Evolutionary conservation across 768 basidiomycete species (phyloP), one percentile per base, ranked within the genome.

Genomic region (Boletus rubescentipes): DNA sequence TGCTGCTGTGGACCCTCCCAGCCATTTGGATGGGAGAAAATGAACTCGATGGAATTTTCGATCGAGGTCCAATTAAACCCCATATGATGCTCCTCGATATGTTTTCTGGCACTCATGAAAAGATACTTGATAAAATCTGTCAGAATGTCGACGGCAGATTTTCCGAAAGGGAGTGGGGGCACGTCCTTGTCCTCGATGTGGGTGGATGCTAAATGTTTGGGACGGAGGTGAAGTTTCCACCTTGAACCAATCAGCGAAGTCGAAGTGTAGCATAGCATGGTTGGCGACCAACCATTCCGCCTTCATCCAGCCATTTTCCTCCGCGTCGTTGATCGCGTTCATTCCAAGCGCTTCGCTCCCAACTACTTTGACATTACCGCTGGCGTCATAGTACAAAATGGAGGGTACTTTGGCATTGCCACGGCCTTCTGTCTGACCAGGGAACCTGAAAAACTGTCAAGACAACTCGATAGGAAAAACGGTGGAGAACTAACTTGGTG

Each of bases 11-110:
- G 35, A 9, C 57, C 56, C 16, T 67, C 67, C 67, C 68, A 69
- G 9, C 68, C 67, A 10, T 69, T 69, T 4, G 68, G 69, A 51
- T 62, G 60, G 3, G 66, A 60, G 18, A 68, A 57, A 4, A 70
- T 18, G 26, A 62, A 64, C 18, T 62, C 58, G 29, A 59, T 58
- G 20, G 46, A 42, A 16, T 55, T 38, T 14, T 60, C 37, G 9
- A 63, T 20, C 0, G 62, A 51, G 1, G 26, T 4, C 61, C 63
- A 65, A 3, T 48, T 20, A 11, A 45, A 21, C 2, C 41, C 42
- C 14, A 66, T 54, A 26, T 67, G 57, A n/a, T 40, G 43, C 29
- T 48, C 53, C 20, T 49, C 20, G 9, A 59, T 59, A 21, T 59
- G 20, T 2, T 6, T 45, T 12, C n/a, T 32, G 6, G 46, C 18